Percentiles rank a stretch among this genome's conserved stretches.
Conservation (phyloP, 345 rosid genomes). For the Rhodamnia argentea region DNA sequence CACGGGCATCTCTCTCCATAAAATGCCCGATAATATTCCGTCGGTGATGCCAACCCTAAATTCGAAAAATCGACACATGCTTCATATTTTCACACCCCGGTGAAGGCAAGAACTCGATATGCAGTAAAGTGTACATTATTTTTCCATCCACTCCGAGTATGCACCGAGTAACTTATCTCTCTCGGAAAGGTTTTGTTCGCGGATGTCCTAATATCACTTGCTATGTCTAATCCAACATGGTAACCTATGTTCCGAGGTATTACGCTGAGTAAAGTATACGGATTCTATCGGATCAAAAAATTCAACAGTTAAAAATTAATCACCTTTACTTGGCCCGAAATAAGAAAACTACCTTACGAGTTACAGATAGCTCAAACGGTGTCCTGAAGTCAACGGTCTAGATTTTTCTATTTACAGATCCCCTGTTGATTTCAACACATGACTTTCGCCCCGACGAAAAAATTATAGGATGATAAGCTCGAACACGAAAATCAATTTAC, state of each 20-base stretch:
- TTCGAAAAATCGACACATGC: neutral
- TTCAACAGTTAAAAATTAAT: neutral
- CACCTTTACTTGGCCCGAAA: neutral
- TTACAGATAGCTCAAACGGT: neutral
- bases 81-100: neutral
- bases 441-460: neutral
- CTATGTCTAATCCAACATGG: neutral
- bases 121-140: neutral
- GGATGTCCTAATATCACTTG: neutral
- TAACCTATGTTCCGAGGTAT: neutral
- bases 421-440: neutral
- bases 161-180: neutral
- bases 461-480: neutral
- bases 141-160: neutral
- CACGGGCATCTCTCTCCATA: slow-evolving; percentile 78
- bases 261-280: neutral
- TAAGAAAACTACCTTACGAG: neutral
- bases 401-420: neutral
- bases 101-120: neutral
- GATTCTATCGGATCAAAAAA: neutral
- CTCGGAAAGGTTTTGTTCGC: neutral
- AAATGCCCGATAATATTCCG: slow-evolving; percentile 56
- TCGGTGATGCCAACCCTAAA: slow-evolving; percentile 61
- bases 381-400: neutral
- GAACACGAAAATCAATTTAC: slow-evolving; percentile 8